Conservation (phyloP, 108 stramenopile genomes). For the Stephanodiscus minutulus region DNA sequence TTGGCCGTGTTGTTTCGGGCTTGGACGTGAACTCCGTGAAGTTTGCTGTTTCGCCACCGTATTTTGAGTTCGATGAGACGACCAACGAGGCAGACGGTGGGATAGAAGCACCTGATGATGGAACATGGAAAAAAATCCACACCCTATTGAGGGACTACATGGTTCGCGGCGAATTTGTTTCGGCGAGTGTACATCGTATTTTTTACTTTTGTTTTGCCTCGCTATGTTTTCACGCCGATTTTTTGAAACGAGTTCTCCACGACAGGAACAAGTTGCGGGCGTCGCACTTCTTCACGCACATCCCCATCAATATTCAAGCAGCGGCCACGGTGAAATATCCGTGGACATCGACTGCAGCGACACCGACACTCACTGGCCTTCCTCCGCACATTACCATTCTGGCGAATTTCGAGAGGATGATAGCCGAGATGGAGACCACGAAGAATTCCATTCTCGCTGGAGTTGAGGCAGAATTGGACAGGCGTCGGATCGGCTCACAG, state of each 20-base stretch:
- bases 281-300: background rate
- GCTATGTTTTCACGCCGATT: background rate
- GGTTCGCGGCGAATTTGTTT: background rate
- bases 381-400: background rate
- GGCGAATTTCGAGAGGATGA: background rate
- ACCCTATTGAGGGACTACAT: background rate
- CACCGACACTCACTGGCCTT: background rate
- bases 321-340: background rate
- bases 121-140: background rate
- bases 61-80: background rate
- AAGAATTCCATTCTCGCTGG: background rate
- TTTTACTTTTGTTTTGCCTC: background rate
- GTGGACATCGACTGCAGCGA: background rate
- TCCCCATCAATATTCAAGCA: background rate
- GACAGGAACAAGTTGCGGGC: background rate
- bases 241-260: background rate
- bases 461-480: background rate
- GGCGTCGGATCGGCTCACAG: background rate
- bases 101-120: background rate
- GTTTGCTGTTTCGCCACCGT: slow-evolving; percentile 1
- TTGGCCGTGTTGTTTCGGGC: slow-evolving; percentile 7
- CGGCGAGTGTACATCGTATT: background rate
- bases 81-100: no score
- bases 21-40: background rate
- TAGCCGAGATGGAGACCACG: background rate